These are phyloP conservation scores for Tetrahymena elliotti DNA, from an alignment of 73 alveolate genomes.

Conservation along the genomic window DNA sequence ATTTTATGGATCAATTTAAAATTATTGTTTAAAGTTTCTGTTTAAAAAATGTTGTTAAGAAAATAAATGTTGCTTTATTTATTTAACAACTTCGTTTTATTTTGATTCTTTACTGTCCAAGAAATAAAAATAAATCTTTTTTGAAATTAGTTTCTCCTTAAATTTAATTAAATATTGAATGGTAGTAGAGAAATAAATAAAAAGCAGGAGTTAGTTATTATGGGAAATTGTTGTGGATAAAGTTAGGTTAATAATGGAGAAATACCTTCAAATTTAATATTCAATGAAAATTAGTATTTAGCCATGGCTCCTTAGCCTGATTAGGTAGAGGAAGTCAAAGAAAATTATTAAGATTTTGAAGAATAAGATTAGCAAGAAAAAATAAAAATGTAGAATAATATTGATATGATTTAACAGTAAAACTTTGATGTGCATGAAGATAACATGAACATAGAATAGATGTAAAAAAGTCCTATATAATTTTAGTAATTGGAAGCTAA, in stretches of 20 bases:
- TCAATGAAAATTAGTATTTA: neutral
- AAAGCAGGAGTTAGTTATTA: neutral
- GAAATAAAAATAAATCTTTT: neutral
- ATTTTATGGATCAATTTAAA: too few species aligned
- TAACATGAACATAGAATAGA: neutral
- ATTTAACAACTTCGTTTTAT: neutral
- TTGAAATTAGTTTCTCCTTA: neutral
- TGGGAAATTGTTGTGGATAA: neutral
- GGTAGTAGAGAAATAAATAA: neutral
- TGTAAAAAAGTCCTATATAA: neutral
- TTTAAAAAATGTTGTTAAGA: too few species aligned
- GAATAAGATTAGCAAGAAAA: neutral
- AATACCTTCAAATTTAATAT: neutral
- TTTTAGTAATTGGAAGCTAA: neutral
- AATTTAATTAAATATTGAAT: neutral
- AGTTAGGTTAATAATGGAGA: neutral
- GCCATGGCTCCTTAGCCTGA: neutral
- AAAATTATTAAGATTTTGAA: neutral
- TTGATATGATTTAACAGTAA: neutral
- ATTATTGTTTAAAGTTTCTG: neutral
- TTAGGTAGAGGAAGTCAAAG: neutral
- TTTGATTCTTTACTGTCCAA: neutral
- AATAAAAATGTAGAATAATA: neutral
- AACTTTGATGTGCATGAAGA: neutral
- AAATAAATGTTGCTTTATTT: neutral